These are phyloP conservation scores for Nakataea oryzae DNA, from an alignment of 2,329 filamentous ascomycete genomes.

Conservation along the genomic window DNA sequence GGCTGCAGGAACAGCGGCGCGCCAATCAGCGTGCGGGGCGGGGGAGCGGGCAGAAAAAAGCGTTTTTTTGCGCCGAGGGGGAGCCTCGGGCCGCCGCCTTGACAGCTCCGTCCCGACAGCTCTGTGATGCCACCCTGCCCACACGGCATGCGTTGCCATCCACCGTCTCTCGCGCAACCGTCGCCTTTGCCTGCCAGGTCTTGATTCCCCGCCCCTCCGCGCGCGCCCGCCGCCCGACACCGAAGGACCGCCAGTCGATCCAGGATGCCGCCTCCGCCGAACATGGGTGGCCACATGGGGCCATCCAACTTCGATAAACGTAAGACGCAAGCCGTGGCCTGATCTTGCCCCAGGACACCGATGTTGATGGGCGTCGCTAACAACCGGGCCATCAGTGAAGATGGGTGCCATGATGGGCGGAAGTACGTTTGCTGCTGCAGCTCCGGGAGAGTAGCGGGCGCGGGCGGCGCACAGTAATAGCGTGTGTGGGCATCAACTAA, in stretches of 20 bases:
- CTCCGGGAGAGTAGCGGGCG: conserved; percentile 13
- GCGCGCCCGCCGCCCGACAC: background rate
- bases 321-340: conserved; percentile 18
- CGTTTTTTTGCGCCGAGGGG: background rate
- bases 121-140: background rate
- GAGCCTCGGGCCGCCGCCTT: background rate
- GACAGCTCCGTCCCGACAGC: background rate
- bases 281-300: conserved; percentile 21
- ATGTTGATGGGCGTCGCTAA: conserved; percentile 12
- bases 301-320: conserved; percentile 45
- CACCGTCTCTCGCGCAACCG: background rate
- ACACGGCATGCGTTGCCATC: background rate
- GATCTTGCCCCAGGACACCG: background rate
- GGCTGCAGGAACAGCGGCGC: background rate
- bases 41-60: background rate
- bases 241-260: background rate
- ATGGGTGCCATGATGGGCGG: conserved; percentile 99
- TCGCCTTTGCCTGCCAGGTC: background rate
- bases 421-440: conserved; percentile 51
- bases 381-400: conserved; percentile 53
- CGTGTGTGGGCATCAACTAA: background rate
- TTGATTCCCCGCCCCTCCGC: background rate
- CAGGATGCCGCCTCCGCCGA: conserved; percentile 21
- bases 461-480: too few species aligned
- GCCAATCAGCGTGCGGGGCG: background rate